These are phyloP conservation scores for Helenozyma rhizophorensis DNA, from an alignment of 805 yeast species.

Conservation along the genomic window DNA sequence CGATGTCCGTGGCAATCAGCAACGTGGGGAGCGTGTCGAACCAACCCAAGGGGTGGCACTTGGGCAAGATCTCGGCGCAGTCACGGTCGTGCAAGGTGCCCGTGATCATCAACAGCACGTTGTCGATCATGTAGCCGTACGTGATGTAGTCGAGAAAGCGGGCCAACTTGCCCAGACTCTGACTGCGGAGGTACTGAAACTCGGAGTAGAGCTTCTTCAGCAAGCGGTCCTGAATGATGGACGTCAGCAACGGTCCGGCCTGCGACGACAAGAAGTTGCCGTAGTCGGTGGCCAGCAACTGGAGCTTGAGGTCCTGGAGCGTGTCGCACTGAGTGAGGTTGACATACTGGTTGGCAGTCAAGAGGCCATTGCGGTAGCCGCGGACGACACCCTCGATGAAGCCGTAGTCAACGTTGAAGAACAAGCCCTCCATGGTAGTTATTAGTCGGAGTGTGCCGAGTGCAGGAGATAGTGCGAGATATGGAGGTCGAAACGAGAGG, in stretches of 20 bases:
- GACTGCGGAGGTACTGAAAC: conserved; percentile 79
- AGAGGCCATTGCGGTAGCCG: conserved; percentile 84
- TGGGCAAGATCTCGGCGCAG: conserved; percentile 75
- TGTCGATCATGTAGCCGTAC: conserved; percentile 97
- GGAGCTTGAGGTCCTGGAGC: conserved; percentile 89
- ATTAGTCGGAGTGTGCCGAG: too few species aligned
- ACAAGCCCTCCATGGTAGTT: conserved; percentile 79
- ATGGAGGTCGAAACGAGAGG: too few species aligned
- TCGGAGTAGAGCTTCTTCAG: conserved; percentile 72
- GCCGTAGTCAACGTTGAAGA: conserved; percentile 85
- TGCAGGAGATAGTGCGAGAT: too few species aligned
- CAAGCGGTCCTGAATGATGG: conserved; percentile 78
- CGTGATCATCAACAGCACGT: conserved; percentile 91
- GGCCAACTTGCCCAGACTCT: conserved; percentile 74
- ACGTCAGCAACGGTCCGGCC: conserved; percentile 78
- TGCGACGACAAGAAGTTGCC: conserved; percentile 84
- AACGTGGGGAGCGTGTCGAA: conserved; percentile 95
- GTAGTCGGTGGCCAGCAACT: conserved; percentile 92
- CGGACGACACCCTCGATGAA: conserved; percentile 92
- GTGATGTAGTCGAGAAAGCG: conserved; percentile 88
- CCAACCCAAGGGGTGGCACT: conserved; percentile 98
- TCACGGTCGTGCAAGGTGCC: conserved; percentile 97
- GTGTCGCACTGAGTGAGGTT: conserved; percentile 95
- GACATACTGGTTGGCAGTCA: conserved; percentile 75
- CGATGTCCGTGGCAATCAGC: conserved; percentile 91